Evolutionary conservation across 192 early-diverging fungal genomes (phyloP), one percentile per base, ranked within the genome.

Genomic region (Ambispora gerdemannii): DNA sequence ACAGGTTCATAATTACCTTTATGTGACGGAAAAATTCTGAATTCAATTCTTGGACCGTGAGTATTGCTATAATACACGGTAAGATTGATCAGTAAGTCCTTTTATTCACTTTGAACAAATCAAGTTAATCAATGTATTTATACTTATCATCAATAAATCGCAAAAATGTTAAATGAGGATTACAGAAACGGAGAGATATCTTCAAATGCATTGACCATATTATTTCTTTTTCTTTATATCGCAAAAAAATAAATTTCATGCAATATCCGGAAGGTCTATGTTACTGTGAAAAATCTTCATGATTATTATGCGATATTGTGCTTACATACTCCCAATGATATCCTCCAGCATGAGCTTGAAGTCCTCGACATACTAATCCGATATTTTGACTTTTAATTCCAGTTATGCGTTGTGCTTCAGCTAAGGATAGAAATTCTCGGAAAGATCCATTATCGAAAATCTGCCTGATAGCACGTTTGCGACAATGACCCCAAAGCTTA

Each of bases 381-480:
- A 61, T 61, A 61, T 61, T 61, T 61, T 61, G 59, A 34, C 59
- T 61, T 61, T 30, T 61, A 33, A 61, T 61, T 61, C 59, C n/a
- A n/a, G n/a, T n/a, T n/a, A n/a, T n/a, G n/a, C n/a, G n/a, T n/a
- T n/a, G n/a, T n/a, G n/a, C n/a, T n/a, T n/a, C n/a, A n/a, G n/a
- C n/a, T n/a, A n/a, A n/a, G n/a, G n/a, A n/a, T n/a, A n/a, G n/a
- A n/a, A n/a, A n/a, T n/a, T n/a, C n/a, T n/a, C n/a, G n/a, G n/a
- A n/a, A n/a, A n/a, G n/a, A n/a, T n/a, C n/a, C 62, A 49, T 64
- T 27, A 64, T 22, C 24, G 27, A 24, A 64, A 43, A 64, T 64
- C 20, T 64, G 63, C 13, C 49, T 64, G 10, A 64, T 43, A 20
- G 63, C 0, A 24, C 10, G 63, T 49, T 64, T 64, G 27, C 27